Evolutionary conservation across 1,284 basidiomycete species (phyloP), one percentile per base, ranked within the genome.

Genomic region (Mycena sp.): DNA sequence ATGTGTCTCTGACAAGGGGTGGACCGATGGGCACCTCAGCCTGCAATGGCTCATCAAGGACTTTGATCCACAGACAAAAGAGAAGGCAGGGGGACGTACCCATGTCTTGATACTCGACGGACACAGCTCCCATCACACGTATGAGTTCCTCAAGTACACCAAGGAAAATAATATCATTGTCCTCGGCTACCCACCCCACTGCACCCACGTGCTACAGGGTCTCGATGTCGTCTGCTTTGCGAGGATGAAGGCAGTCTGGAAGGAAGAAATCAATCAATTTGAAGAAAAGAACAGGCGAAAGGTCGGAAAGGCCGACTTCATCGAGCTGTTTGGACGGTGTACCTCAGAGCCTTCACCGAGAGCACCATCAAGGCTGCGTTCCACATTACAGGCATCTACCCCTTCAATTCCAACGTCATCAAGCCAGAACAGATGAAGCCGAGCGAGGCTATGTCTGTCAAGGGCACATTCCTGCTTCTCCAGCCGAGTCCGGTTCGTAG

Each of bases 91-190:
- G 21, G 74, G 76, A 25, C 14, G 53, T 4, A 69, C 66, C 5
- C 60, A 70, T 1, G 67, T 78, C 25, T 71, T 81, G 3, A 41
- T 80, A 7, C 59, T 82, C 23, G 77, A 81, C 70, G 77, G 79
- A 0, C 80, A 82, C 62, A 74, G 69, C 50, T 81, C 79, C 0
- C 80, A 83, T 61, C 76, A 76, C 63, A 74, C 73, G 4, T 30
- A 53, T 0, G 70, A 73, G 5, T 69, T 83, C 58, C 69, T 82
- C 6, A 52, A 76, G 0, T 77, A 71, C 70, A 72, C 73, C 0
- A 12, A 38, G 5, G 67, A 66, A 14, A 64, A 76, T 58, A 76
- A 78, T 32, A 80, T 83, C 60, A 62, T 69, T 12, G 59, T 78
- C 35, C 60, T 77, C 17, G 71, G 67, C 4, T 76, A 76, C 44